Base-by-base conservation (phyloP, 371 early-diverging fungal genomes). In the Lichtheimia ornata region DNA sequence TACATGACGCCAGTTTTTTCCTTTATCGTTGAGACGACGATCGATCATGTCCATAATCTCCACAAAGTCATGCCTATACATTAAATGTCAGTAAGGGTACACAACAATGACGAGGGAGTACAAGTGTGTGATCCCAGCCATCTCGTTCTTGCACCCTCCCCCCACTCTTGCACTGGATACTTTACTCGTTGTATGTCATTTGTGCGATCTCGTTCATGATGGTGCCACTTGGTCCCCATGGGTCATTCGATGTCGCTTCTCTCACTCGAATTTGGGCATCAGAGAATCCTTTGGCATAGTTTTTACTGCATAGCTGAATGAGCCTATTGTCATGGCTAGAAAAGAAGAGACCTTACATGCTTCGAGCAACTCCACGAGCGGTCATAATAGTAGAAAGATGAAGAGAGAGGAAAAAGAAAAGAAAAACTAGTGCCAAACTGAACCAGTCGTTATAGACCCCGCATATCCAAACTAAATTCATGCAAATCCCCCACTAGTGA, bases 1-100 rank as follows among this genome's bases (percentile, higher is more conserved):
- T 17, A 98, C 97, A 74, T 98, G 99, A 52, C 97, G 83, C 99
- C 99, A 98, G 81, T 96, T 91, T 78, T 94, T 96, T 14, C 99
- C 99, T 62, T 91, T 88, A 76, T 97, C 98, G 67, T 97, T 97
- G 67, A 98, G 73, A 15, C 98, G 84, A 83, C 94, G 96, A 74
- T 97, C 97, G 30, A 98, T 71, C 78, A 97, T 95, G 67, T 95
- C 95, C 97, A 98, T 97, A 53, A 98, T 90, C 67, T 94, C 97
- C 61, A 92, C 65, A 84, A 96, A 96, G 47, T 91, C 89, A 59
- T 91, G 89, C 55, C 97, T 97, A 41, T 53, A 61, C 9, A 35
- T 50, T 54, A 47, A 63, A 59, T 40, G 14, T 30, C 13, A 62
- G 25, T 35, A 22, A 47, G 35, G 35, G 35, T 35, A 35, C 35